Conservation (phyloP, 1,139 yeast genomes). For the Hyphopichia burtonii region DNA sequence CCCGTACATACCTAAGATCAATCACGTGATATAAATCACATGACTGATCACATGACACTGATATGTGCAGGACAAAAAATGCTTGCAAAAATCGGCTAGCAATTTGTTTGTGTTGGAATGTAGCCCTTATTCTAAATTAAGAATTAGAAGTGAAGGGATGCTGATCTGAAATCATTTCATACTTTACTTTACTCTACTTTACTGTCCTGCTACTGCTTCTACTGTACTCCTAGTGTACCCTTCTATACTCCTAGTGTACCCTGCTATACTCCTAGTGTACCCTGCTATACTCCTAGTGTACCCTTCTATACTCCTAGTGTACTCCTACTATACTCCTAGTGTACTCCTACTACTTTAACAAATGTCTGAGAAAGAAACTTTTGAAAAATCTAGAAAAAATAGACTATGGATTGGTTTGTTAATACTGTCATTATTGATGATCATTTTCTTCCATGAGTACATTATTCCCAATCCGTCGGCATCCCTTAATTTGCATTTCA, state of each 20-base stretch:
- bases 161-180: not conserved
- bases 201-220: too few species aligned
- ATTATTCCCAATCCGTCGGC: not conserved
- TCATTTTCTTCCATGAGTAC: not conserved
- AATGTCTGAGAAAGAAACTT: not conserved
- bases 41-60: not conserved
- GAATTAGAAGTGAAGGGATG: not conserved
- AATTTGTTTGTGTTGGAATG: too few species aligned
- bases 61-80: not conserved
- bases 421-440: not conserved
- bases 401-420: not conserved
- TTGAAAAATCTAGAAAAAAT: not conserved
- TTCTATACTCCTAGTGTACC: too few species aligned
- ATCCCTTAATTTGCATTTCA: not conserved
- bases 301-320: too few species aligned
- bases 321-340: too few species aligned
- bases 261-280: too few species aligned
- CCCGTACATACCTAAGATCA: not conserved
- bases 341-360: too few species aligned
- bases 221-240: too few species aligned
- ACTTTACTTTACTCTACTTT: not conserved
- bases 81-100: not conserved
- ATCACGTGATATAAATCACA: not conserved
- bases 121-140: conserved; percentile 3
- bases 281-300: too few species aligned